Evolutionary conservation across 1,284 basidiomycete species (phyloP).

Genomic region (Pulchroboletus neoregius): DNA sequence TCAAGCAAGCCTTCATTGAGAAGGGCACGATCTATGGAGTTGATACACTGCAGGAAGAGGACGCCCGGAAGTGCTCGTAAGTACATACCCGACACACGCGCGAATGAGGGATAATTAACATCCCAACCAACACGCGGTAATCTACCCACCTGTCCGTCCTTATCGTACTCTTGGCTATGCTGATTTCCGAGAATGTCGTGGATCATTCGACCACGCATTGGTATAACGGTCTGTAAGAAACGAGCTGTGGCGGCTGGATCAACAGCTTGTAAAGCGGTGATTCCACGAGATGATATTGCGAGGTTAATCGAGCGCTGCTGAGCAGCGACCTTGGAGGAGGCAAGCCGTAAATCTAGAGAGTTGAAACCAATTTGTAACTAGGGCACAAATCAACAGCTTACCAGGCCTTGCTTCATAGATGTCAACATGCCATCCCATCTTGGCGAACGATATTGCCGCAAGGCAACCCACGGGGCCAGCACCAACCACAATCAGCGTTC

Average conservation of each 20-base stretch:
- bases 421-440: slow-evolving; percentile 85
- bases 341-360: slow-evolving; percentile 62
- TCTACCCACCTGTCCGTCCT: slow-evolving; percentile 71
- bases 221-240: slow-evolving; percentile 80
- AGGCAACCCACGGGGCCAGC: slow-evolving; percentile 96
- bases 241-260: slow-evolving; percentile 70
- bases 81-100: slow-evolving; percentile 22
- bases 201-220: slow-evolving; percentile 96
- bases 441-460: slow-evolving; percentile 81
- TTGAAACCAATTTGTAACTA: slow-evolving; percentile 18
- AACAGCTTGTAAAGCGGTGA: slow-evolving; percentile 81
- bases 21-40: slow-evolving; percentile 86
- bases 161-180: slow-evolving; percentile 86
- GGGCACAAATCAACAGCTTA: slow-evolving; percentile 38
- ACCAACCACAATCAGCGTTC: slow-evolving; percentile 66
- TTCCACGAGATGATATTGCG: slow-evolving; percentile 90
- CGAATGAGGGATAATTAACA: slow-evolving; percentile 17
- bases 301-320: slow-evolving; percentile 92
- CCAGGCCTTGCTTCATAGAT: slow-evolving; percentile 87
- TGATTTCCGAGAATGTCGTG: slow-evolving; percentile 70
- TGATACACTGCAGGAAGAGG: slow-evolving; percentile 70
- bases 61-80: slow-evolving; percentile 22
- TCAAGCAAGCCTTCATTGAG: slow-evolving; percentile 85
- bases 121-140: slow-evolving; percentile 24
- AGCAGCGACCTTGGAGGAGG: slow-evolving; percentile 57